Evolutionary conservation across 306 rosid species (phyloP).

Genomic region (Acacia acuminata): DNA sequence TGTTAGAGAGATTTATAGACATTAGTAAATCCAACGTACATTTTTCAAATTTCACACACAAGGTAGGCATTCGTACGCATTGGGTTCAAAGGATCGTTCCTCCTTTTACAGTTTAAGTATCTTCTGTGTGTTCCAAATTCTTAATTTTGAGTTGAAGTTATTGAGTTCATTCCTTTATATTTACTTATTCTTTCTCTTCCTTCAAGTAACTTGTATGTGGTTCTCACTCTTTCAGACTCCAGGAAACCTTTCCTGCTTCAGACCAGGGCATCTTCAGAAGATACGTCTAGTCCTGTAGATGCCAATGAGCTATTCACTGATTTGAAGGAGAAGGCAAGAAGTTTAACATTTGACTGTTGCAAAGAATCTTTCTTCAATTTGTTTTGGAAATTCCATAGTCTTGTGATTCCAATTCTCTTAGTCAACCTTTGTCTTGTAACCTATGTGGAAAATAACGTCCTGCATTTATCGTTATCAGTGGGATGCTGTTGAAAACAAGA

Average conservation of each 20-base stretch:
- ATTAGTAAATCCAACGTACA: not conserved
- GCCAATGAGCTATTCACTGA: slow-evolving; percentile 69
- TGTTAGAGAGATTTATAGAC: not conserved
- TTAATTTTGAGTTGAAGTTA: not conserved
- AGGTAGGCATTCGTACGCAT: not conserved
- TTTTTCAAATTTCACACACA: not conserved
- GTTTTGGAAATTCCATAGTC: slow-evolving; percentile 12
- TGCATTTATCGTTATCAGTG: slow-evolving; percentile 58
- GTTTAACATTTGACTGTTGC: slow-evolving; percentile 20
- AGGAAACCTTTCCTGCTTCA: slow-evolving; percentile 52
- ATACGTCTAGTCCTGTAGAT: slow-evolving; percentile 69
- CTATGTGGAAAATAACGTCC: slow-evolving; percentile 29
- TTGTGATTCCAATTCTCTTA: slow-evolving; percentile 2
- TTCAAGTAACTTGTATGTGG: not conserved
- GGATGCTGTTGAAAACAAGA: slow-evolving; percentile 97
- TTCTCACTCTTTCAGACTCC: slow-evolving; percentile 45
- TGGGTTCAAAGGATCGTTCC: not conserved
- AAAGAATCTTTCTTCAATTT: slow-evolving; percentile 13
- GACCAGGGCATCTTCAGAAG: slow-evolving; percentile 89
- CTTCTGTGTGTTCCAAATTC: slow-evolving; percentile 1
- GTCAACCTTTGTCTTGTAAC: slow-evolving; percentile 7
- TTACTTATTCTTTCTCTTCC: not conserved
- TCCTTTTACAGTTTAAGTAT: not conserved
- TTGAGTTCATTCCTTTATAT: not conserved
- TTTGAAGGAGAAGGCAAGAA: slow-evolving; percentile 93